Evolutionary conservation across 2,329 filamentous ascomycete genomes (phyloP), one percentile per base, ranked within the genome.

Genomic region (Epichloe brachyelytri): DNA sequence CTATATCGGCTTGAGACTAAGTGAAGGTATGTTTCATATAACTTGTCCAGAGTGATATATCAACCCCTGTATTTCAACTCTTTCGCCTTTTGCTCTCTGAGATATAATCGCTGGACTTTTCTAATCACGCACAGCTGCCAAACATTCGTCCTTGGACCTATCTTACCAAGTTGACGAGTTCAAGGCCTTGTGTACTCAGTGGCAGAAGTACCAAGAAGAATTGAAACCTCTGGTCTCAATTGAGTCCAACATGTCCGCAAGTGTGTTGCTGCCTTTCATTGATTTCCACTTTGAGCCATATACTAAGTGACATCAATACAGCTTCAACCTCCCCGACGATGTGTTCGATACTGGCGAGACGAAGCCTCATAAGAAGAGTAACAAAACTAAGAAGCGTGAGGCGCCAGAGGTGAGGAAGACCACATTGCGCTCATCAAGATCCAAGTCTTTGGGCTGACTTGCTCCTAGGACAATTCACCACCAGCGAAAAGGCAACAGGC

Each of bases 1-100:
- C 66, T 98, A 97, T 64, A 88, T 98, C 62, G 93, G 93, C 37
- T 75, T 97, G 46, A 85, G 91, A 59, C 70, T 96, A 51, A 76
- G 77, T 38, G 78, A 83, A 72, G 84, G 87, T 88, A 76, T 64
- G 79, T 71, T 39, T 36, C 33, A 6, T 30, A 33, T 7, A 12
- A 20, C 20, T 49, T 43, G 5, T 11, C 10, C 33, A 43, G 26
- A 37, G 34, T 20, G 7, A 48, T 49, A 5, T 43, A 15, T 43
- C 12, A 49, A 19, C 12, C 14, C 38, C 34, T 6, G 26, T 36
- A 19, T 15, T 8, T 17, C 22, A 33, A 43, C 1, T 39, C 26
- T 34, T n/a, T 7, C 17, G 41, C 15, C n/a, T 34, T 19, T 17
- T 30, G 4, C 15, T 3, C 3, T n/a, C 17, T 43, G 6, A 30